phyloP scores from a whole-genome alignment of 1,284 basidiomycete genomes.

The Cystobasidium sp. region DNA sequence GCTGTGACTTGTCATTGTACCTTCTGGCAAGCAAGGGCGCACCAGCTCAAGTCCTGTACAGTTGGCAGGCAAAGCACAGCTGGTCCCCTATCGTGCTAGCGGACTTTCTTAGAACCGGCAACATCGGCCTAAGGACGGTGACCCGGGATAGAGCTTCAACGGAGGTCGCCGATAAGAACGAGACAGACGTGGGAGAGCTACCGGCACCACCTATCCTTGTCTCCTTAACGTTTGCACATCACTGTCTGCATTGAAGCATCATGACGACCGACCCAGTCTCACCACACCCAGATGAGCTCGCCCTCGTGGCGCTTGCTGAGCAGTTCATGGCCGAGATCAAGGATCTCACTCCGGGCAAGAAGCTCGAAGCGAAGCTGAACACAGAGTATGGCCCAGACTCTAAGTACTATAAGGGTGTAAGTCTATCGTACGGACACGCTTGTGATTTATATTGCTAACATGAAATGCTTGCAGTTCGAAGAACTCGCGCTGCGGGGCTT shows the following conservation, averaged over 20 bases:
- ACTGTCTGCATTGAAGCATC: not conserved
- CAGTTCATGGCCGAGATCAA: slow-evolving; percentile 41
- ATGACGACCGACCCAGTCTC: slow-evolving; percentile 6
- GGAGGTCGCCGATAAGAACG: too few species aligned
- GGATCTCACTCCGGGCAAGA: slow-evolving; percentile 39
- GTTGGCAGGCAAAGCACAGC: too few species aligned
- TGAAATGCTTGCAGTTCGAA: slow-evolving; percentile 12
- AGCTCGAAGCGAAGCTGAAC: slow-evolving; percentile 41
- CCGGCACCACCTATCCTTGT: too few species aligned
- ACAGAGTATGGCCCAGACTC: slow-evolving; percentile 33
- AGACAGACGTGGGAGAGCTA: too few species aligned
- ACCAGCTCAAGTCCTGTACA: too few species aligned
- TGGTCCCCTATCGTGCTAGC: too few species aligned
- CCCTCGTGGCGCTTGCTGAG: slow-evolving; percentile 28
- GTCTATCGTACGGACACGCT: not conserved
- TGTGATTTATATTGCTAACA: not conserved
- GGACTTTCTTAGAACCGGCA: too few species aligned
- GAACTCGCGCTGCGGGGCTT: slow-evolving; percentile 26
- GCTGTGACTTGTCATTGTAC: too few species aligned
- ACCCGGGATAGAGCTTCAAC: too few species aligned
- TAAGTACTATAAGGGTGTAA: slow-evolving; percentile 32
- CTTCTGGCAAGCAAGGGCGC: too few species aligned
- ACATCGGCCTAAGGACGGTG: too few species aligned
- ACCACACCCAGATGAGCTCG: slow-evolving; percentile 20
- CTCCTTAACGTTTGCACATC: not conserved